Base-by-base conservation (phyloP, 1,284 basidiomycete genomes). In the Coriolopsis trogii region DNA sequence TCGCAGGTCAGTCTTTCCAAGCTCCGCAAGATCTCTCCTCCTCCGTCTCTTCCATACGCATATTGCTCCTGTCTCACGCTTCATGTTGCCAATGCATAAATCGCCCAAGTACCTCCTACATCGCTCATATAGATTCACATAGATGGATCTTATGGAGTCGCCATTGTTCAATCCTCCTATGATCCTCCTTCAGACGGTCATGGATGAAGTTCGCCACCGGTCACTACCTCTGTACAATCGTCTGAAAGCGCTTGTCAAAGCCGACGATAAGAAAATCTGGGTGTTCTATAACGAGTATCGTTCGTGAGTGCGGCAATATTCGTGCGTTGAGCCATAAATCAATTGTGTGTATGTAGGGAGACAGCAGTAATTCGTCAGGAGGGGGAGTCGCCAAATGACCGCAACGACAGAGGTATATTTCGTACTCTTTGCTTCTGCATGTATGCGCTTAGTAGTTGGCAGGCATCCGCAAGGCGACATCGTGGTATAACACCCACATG, bases 171-270 rank as follows among this genome's bases (percentile, higher is more conserved):
- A 73, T 0, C 76, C 91, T 0, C 90, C 92, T 0, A 83, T 97
- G 47, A 87, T 99, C 46, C 76, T 99, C 10, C 81, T 98, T 1
- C 97, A 99, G 70, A 99, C 96, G 0, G 95, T 98, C 1, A 76
- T 98, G 42, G 93, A 97, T 61, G 97, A 99, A 81, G 94, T 98
- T 52, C 81, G 96, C 49, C 96, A 99, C 70, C 84, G 96, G 24
- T 95, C 93, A 0, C 72, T 99, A 26, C 97, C 97, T 1, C 76
- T 99, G 15, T 95, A 93, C 73, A 98, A 96, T 68, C 87, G 94
- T 23, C 78, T 98, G 51, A 93, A 91, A 61, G 84, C 88, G 1
- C 75, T 98, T 29, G 77, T 89, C 24, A 87, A 84, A 57, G 82
- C 85, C 59, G 94, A 96, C 48, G 91, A 92, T 56, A 89, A 93